phyloP scores from a whole-genome alignment of 169 alveolate genomes.

The Plasmodium blacklocki region DNA sequence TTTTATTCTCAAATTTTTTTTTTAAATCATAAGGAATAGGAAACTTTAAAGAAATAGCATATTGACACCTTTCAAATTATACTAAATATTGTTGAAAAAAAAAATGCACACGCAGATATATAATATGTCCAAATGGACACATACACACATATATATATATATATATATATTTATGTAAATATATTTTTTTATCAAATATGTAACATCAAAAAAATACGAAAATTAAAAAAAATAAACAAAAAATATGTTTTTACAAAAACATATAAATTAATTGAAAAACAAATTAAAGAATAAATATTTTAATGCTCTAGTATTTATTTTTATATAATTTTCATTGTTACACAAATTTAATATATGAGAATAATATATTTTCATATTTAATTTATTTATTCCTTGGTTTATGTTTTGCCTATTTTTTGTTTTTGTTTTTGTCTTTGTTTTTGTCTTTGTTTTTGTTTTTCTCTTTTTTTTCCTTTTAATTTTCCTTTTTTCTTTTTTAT shows the following conservation, averaged over 20 bases:
- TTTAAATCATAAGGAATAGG: neutral
- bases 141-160: too few species aligned
- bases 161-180: neutral
- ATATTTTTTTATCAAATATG: neutral
- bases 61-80: too few species aligned
- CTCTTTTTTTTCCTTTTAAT: neutral
- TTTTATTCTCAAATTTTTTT: neutral
- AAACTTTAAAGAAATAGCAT: too few species aligned
- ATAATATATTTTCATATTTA: slow-evolving; percentile 18
- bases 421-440: neutral
- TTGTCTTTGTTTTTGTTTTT: neutral
- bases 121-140: too few species aligned
- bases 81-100: too few species aligned
- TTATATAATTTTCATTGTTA: slow-evolving; percentile 34
- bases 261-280: slow-evolving; percentile 9
- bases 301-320: slow-evolving; percentile 69
- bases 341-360: slow-evolving; percentile 35
- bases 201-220: neutral
- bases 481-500: neutral
- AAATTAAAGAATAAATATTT: slow-evolving; percentile 26
- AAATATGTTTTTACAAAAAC: neutral
- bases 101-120: too few species aligned
- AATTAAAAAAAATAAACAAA: neutral
- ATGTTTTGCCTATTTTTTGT: neutral
- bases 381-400: neutral